Percentiles rank a stretch among this genome's conserved stretches.
phyloP scores from a whole-genome alignment of 2,329 filamentous ascomycete genomes.

The Nemania abortiva region DNA sequence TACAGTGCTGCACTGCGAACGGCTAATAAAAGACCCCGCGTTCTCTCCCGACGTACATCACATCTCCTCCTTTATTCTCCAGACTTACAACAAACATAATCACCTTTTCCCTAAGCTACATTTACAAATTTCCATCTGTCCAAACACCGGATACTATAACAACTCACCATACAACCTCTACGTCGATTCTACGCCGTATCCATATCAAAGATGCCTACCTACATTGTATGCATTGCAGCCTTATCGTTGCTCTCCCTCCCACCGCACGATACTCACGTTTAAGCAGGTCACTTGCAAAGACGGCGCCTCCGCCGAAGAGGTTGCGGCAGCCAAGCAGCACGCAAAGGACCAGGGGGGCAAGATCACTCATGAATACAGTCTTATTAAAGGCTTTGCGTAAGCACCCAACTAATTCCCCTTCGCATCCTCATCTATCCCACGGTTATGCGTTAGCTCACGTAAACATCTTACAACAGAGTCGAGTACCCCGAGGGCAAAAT shows the following conservation, averaged over 20 bases:
- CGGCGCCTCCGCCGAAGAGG: slow-evolving; percentile 72
- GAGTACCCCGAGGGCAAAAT: slow-evolving; percentile 76
- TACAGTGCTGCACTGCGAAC: neutral
- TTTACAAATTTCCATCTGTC: neutral
- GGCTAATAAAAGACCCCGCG: slow-evolving; percentile 36
- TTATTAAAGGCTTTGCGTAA: slow-evolving; percentile 95
- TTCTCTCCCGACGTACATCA: neutral
- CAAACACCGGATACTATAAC: slow-evolving; percentile 1
- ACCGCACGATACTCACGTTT: slow-evolving; percentile 21
- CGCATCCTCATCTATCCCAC: neutral
- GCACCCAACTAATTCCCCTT: slow-evolving; percentile 52
- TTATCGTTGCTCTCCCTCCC: neutral
- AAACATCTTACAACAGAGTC: slow-evolving; percentile 68
- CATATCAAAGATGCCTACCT: slow-evolving; percentile 63
- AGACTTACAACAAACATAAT: slow-evolving; percentile 1
- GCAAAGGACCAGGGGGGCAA: slow-evolving; percentile 81
- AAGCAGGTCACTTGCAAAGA: slow-evolving; percentile 83
- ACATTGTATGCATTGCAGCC: slow-evolving; percentile 61
- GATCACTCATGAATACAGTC: slow-evolving; percentile 83
- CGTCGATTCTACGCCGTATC: slow-evolving; percentile 36
- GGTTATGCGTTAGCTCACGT: slow-evolving; percentile 6
- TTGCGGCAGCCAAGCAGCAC: slow-evolving; percentile 80
- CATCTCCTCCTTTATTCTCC: neutral
- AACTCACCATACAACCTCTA: slow-evolving; percentile 25
- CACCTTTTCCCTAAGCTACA: neutral